phyloP scores from a whole-genome alignment of 306 rosid genomes.

The Cucumis sativus region DNA sequence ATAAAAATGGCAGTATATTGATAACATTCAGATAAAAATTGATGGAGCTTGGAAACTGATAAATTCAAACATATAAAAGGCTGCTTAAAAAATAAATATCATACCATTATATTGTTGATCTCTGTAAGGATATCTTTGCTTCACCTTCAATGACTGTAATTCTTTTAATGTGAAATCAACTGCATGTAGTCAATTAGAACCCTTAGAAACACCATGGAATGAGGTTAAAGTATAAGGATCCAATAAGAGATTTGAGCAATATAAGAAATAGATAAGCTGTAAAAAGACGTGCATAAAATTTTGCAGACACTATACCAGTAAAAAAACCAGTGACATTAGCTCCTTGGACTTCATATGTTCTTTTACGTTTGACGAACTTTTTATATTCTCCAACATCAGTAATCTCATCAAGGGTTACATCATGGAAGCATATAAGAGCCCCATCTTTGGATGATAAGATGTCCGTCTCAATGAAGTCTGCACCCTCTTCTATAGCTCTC shows the following conservation, averaged over 20 bases:
- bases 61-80: background rate
- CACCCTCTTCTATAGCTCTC: conserved; percentile 95
- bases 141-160: conserved; percentile 53
- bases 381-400: conserved; percentile 49
- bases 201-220: background rate
- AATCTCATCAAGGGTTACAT: conserved; percentile 55
- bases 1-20: too few relatives aligned
- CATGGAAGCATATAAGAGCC: conserved; percentile 74
- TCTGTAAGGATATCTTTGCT: conserved; percentile 60
- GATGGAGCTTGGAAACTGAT: background rate
- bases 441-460: conserved; percentile 84
- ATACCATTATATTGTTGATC: conserved; percentile 77
- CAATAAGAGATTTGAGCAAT: background rate
- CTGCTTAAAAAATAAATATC: conserved; percentile 13
- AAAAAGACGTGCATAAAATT: background rate
- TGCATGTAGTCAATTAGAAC: conserved; percentile 19
- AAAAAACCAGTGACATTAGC: conserved; percentile 58
- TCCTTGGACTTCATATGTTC: conserved; percentile 77
- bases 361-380: conserved; percentile 65
- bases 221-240: background rate
- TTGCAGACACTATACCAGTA: conserved; percentile 24
- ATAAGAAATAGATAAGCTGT: background rate
- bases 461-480: conserved; percentile 95
- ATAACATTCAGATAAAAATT: background rate
- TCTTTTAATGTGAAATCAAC: conserved; percentile 84